These are phyloP conservation scores for Trichoderma sp. DNA, from an alignment of 2,329 filamentous ascomycete genomes.

Conservation along the genomic window DNA sequence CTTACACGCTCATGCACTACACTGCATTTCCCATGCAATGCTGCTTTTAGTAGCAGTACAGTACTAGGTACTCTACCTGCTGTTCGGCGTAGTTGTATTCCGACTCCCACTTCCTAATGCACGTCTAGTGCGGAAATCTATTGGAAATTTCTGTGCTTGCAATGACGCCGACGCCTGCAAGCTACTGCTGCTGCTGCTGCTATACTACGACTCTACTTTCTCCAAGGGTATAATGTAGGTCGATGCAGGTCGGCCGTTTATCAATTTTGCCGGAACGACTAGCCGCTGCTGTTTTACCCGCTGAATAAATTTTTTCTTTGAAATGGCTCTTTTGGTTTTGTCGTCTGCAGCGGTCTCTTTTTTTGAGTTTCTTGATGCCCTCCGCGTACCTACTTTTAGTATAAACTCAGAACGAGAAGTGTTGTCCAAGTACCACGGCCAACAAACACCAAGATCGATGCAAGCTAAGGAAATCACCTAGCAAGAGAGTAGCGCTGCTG, in stretches of 20 bases:
- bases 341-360: background rate
- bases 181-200: constrained; percentile 3
- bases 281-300: constrained; percentile 12
- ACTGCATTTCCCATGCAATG: background rate
- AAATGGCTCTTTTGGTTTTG: background rate
- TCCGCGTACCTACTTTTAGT: background rate
- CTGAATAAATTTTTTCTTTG: background rate
- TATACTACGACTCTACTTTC: background rate
- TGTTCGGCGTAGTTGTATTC: background rate
- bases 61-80: no score
- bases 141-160: constrained; percentile 22
- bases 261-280: constrained; percentile 12
- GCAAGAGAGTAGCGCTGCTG: background rate
- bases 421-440: background rate
- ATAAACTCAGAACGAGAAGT: background rate
- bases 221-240: background rate
- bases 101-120: constrained; percentile 23
- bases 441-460: background rate
- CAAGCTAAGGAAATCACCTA: background rate
- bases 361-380: background rate
- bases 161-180: constrained; percentile 15
- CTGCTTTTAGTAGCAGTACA: no score
- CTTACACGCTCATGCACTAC: background rate
- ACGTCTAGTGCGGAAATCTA: constrained; percentile 24
- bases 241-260: constrained; percentile 11